Conservation (phyloP, 1,284 basidiomycete species). For the Ceratobasidium sp. region DNA sequence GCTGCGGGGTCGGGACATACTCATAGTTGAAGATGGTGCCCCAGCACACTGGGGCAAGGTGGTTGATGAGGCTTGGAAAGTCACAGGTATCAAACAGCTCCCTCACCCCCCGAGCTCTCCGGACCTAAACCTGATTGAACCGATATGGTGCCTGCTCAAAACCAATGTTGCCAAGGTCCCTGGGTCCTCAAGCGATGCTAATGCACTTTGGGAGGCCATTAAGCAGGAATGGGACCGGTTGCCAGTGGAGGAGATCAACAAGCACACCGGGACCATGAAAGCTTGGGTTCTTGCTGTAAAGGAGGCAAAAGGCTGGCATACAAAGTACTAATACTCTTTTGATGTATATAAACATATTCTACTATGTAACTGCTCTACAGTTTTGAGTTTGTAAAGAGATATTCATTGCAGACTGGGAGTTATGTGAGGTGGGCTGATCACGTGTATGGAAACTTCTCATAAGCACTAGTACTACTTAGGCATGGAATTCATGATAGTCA, state of each 20-base stretch:
- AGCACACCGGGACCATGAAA: constrained; percentile 19
- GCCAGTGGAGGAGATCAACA: constrained; percentile 11
- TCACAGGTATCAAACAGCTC: neutral
- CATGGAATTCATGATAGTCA: too few relatives aligned
- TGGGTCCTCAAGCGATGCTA: neutral
- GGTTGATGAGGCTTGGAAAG: neutral
- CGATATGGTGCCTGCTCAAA: constrained; percentile 27
- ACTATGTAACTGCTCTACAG: too few relatives aligned
- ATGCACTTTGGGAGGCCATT: neutral
- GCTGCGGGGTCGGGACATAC: constrained; percentile 3
- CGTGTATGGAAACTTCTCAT: too few relatives aligned
- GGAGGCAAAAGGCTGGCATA: constrained; percentile 11
- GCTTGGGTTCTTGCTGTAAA: constrained; percentile 25
- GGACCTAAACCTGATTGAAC: constrained; percentile 38
- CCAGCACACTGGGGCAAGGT: constrained; percentile 2
- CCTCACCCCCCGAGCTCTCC: constrained; percentile 22
- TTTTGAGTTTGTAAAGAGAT: too few relatives aligned
- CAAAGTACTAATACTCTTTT: constrained; percentile 33
- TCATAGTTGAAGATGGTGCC: constrained; percentile 34
- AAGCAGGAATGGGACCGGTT: constrained; percentile 24
- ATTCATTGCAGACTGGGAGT: too few relatives aligned
- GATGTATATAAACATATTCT: too few relatives aligned
- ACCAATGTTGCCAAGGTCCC: constrained; percentile 3
- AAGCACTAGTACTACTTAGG: too few relatives aligned
- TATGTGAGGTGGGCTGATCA: too few relatives aligned